Evolutionary conservation across 163 green algal species (phyloP), one percentile per base, ranked within the genome.

Genomic region (Chlorella variabilis): DNA sequence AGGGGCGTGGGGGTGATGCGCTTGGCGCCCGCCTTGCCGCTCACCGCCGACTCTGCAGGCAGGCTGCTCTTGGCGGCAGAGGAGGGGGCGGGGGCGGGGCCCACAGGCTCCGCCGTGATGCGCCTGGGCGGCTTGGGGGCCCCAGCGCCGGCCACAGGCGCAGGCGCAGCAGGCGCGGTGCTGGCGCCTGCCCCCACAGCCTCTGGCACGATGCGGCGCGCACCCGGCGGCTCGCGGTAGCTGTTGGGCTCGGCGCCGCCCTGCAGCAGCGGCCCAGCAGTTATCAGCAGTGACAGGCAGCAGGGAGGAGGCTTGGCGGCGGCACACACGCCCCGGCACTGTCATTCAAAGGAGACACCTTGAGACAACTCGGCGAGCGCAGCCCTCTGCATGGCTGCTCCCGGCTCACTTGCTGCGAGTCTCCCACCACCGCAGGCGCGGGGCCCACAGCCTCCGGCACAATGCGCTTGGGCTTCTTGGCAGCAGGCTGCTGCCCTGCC

Each of bases 1-100:
- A 85, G 41, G 27, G 80, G 80, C 4, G 80, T 85, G 71, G 80
- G 80, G 6, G 71, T 85, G 67, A 85, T 85, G 54, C 80, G 80
- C 34, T 77, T 84, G 58, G 78, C 41, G 34, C 33, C 63, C n/a
- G 45, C 15, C 41, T 71, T 71, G 29, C 75, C 75, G 59, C 75
- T 81, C 20, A 31, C 58, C 1, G 75, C 58, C 1, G 75, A 81
- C 41, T 81, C 75, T 1, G 75, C 75, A 0, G 75, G 75, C 51
- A 76, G 29, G 63, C 33, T 79, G 67, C 38, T 67, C 65, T 67
- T 73, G 42, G 67, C 67, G 59, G 67, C 63, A 23, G 78, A 58
- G 13, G 36, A 18, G 5, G 78, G 48, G 20, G 66, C 42, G 6
- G 75, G 34, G 0, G n/a, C n/a, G n/a, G 36, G 36, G 4, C 51